A percentile compares a stretch with the other conserved stretches of the same genome.
These are phyloP conservation scores for Handroanthus guayacan DNA, from an alignment of 257 asterid genomes.

Conservation along the genomic window DNA sequence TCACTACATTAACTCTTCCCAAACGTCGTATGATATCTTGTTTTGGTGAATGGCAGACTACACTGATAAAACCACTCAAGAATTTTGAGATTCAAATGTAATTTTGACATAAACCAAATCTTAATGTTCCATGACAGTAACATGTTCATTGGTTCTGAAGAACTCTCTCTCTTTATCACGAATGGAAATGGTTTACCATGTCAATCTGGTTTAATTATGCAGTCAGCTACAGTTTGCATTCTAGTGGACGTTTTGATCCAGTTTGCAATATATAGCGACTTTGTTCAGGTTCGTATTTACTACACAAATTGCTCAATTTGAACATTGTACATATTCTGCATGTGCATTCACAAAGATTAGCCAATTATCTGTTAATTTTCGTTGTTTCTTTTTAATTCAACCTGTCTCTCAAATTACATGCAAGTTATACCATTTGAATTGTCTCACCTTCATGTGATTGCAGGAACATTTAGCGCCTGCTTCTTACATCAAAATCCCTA, in stretches of 20 bases:
- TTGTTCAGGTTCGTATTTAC: slow-evolving; percentile 66
- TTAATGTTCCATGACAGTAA: neutral
- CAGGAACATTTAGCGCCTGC: slow-evolving; percentile 92
- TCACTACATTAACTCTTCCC: neutral
- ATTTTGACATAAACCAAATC: neutral
- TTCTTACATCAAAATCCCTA: slow-evolving; percentile 80
- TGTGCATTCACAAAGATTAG: slow-evolving; percentile 1
- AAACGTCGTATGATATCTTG: neutral
- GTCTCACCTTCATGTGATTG: slow-evolving; percentile 44
- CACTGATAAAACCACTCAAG: neutral
- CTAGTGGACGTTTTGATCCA: slow-evolving; percentile 66
- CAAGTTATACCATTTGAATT: slow-evolving; percentile 26
- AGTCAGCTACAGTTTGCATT: slow-evolving; percentile 74
- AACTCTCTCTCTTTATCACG: neutral
- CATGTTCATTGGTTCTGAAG: neutral
- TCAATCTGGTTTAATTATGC: slow-evolving; percentile 36
- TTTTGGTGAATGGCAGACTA: neutral
- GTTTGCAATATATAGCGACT: slow-evolving; percentile 69
- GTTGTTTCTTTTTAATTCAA: neutral
- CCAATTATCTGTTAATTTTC: neutral
- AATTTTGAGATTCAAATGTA: neutral
- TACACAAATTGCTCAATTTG: slow-evolving; percentile 13
- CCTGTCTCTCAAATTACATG: neutral
- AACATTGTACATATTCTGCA: neutral
- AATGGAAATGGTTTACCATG: slow-evolving; percentile 2